Evolutionary conservation across 495 filamentous ascomycete species (phyloP), one percentile per base, ranked within the genome.

Genomic region (Pyrenula massariospora): DNA sequence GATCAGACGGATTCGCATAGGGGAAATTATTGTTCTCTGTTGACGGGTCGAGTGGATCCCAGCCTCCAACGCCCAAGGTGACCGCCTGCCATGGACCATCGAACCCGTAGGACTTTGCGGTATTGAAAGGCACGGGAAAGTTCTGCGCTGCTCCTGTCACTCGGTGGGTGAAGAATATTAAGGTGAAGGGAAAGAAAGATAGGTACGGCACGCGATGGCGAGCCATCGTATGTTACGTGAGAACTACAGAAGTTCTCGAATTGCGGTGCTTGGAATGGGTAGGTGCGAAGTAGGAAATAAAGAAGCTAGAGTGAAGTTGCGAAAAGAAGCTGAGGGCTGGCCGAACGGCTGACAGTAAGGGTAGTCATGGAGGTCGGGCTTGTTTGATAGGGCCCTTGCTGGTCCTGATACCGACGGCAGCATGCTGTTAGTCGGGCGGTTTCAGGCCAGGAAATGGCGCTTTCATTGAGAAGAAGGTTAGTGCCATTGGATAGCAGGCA

Each of bases 41-140:
- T 5, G 5, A 5, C 5, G 31, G 31, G 15, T 42, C 31, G 5
- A 42, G 15, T 5, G 31, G 31, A 15, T 42, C 31, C 31, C 31
- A 42, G 15, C 10, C 15, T 2, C 57, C 57, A 12, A 56, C 21
- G 19, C 12, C 11, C 1, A 58, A 22, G 2, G 53, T 22, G n/a
- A 58, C 53, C 12, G 57, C 57, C 21, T 58, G 57, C 57, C 57
- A 58, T 56, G 57, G 57, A 23, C 57, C 57, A 22, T 58, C 57
- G 2, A 53, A 58, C 23, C 21, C 53, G 56, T 42, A 58, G 1
- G 3, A 52, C 25, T 56, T 12, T 22, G 22, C n/a, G 10, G 20
- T 49, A 24, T 52, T 58, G 56, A 52, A 23, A 10, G 12, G 22
- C 15, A 1, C 10, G 15, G 25, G 25, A 53, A 21, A 15, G 50